Evolutionary conservation across 345 rosid species (phyloP), one percentile per base, ranked within the genome.

Genomic region (Euclidium syriacum): DNA sequence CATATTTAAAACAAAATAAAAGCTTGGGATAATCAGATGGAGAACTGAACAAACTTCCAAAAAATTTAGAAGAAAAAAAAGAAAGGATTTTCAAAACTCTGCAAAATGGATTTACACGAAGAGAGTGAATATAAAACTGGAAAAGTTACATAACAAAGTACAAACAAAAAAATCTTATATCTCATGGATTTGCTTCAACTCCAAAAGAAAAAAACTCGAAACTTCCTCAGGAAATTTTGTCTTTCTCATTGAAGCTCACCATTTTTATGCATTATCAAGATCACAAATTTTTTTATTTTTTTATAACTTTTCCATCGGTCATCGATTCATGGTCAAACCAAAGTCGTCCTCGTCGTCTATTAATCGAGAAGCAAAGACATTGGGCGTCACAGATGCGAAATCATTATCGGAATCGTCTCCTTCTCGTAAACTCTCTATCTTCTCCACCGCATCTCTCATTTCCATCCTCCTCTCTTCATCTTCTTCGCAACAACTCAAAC

Each of bases 401-500:
- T 76, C 71, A 7, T 58, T 74, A 3, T 71, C 71, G 1, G 11
- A 11, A 2, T n/a, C n/a, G n/a, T 62, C 77, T 32, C 60, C 79
- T 25, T 73, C 87, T 65, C 27, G 71, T 51, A 88, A 39, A 39
- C 61, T 36, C 66, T 73, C 85, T 54, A 84, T 74, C 71, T 73
- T 71, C 26, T 78, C 78, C 18, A 77, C 70, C 2, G 77, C 85
- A 15, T 82, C 82, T 25, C 47, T 69, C 71, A 88, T 62, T 23
- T 72, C 84, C 34, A 74, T 54, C 43, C 91, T 74, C 19, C 66
- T 58, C 33, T 80, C 86, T 6, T 32, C 65, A 54, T 85, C 91
- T 36, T 80, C 86, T 53, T 81, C 87, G 8, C 90, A 87, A 55
- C 95, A 87, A 52, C 85, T 78, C 81, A 87, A 71, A 12, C 85